These are phyloP conservation scores for Floccularia luteovirens DNA, from an alignment of 768 basidiomycete genomes.

Conservation along the genomic window DNA sequence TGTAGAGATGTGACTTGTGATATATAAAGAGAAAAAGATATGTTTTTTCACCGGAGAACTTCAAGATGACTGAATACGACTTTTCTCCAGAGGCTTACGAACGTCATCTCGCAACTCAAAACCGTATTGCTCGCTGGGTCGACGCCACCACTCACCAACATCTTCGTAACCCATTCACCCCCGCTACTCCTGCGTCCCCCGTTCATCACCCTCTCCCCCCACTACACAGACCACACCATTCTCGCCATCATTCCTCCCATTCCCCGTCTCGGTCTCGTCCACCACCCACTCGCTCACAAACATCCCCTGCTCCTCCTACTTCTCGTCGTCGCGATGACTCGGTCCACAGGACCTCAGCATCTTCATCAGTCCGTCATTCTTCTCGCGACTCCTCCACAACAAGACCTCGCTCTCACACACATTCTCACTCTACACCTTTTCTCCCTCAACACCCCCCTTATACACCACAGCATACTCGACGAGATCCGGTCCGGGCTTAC, in stretches of 20 bases:
- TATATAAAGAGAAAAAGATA: neutral
- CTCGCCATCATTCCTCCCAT: conserved; percentile 16
- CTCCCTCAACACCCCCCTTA: neutral
- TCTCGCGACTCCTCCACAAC: conserved; percentile 2
- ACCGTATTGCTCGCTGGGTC: conserved; percentile 41
- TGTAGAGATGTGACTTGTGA: neutral
- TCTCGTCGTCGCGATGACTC: too few species aligned
- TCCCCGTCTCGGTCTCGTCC: conserved; percentile 12
- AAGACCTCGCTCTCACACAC: neutral
- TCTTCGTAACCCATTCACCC: conserved; percentile 20
- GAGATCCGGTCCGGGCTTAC: conserved; percentile 7
- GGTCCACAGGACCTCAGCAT: too few species aligned
- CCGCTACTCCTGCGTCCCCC: conserved; percentile 20
- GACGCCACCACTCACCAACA: conserved; percentile 18
- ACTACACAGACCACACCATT: conserved; percentile 5
- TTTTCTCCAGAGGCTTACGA: conserved; percentile 49
- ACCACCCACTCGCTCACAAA: conserved; percentile 8
- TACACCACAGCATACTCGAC: neutral
- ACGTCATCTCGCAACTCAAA: conserved; percentile 35
- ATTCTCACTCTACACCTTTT: neutral
- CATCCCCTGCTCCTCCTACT: neutral
- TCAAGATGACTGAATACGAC: conserved; percentile 53
- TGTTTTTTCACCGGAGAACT: neutral
- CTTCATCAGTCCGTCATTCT: conserved; percentile 3
- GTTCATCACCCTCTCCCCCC: conserved; percentile 3